These are phyloP conservation scores for Solanum commersonii DNA, from an alignment of 257 asterid species.

Conservation along the genomic window DNA sequence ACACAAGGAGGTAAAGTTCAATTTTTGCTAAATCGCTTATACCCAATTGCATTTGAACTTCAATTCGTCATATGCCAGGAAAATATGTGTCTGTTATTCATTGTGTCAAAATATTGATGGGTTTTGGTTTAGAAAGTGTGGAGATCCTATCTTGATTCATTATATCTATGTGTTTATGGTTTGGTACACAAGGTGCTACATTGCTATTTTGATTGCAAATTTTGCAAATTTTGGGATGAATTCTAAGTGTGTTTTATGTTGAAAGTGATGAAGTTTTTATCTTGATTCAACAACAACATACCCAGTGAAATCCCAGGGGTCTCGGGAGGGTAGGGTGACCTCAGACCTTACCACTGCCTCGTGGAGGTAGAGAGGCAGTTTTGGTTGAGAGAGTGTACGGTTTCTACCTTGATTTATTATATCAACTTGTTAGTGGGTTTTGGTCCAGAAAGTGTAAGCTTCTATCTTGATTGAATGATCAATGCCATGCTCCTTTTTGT, in stretches of 20 bases:
- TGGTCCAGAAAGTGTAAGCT: neutral
- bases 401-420: neutral
- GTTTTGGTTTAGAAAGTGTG: neutral
- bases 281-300: neutral
- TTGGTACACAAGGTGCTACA: neutral
- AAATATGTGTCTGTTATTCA: neutral
- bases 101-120: neutral
- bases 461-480: neutral
- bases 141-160: neutral
- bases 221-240: neutral
- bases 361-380: neutral
- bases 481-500: neutral
- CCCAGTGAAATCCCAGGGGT: neutral
- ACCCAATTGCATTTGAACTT: neutral
- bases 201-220: neutral
- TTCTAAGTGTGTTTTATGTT: neutral
- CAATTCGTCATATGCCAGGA: neutral
- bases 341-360: neutral
- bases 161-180: neutral
- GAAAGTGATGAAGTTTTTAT: neutral
- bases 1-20: slow-evolving; percentile 55
- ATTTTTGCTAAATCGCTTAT: neutral
- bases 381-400: neutral
- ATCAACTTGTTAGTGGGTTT: neutral
- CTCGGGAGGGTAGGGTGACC: neutral